Conservation (phyloP, 352 stramenopile genomes). For the Globisporangium rhizosaccharum region DNA sequence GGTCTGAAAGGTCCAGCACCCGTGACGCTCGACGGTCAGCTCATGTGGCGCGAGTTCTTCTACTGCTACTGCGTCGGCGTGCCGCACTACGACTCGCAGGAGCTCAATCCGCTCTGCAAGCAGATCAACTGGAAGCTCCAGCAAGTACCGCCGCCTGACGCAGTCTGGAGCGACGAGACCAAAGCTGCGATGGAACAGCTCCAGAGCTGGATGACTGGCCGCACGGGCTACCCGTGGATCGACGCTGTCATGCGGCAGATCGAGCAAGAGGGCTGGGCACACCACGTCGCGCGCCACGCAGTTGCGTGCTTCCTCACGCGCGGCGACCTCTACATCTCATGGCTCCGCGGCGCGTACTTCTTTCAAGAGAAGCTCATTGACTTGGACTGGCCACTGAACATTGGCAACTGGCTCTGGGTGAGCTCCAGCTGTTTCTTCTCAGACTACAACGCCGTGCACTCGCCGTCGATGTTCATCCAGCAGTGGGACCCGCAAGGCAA, state of each 20-base stretch:
- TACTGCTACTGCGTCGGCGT: constrained; percentile 69
- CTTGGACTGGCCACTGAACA: constrained; percentile 95
- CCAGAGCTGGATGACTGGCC: constrained; percentile 87
- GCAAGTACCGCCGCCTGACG: constrained; percentile 18
- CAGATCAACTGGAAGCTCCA: constrained; percentile 64
- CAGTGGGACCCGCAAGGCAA: constrained; percentile 89
- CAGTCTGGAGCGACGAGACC: constrained; percentile 24
- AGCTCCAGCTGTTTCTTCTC: constrained; percentile 93
- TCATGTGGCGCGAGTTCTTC: constrained; percentile 96
- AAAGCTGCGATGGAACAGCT: constrained; percentile 52
- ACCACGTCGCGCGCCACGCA: constrained; percentile 86
- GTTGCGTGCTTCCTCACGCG: constrained; percentile 96
- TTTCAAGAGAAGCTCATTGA: constrained; percentile 94
- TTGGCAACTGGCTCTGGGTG: constrained; percentile 97
- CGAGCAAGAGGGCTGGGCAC: constrained; percentile 81
- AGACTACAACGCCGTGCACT: constrained; percentile 95
- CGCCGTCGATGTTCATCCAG: constrained; percentile 88
- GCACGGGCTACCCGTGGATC: constrained; percentile 96
- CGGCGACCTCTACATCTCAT: constrained; percentile 93
- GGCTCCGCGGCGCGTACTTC: constrained; percentile 86
- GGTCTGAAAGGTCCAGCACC: constrained; percentile 72
- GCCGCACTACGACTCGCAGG: constrained; percentile 86
- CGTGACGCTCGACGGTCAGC: constrained; percentile 89
- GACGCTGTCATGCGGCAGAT: constrained; percentile 95
- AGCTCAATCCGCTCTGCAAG: constrained; percentile 85